These are phyloP conservation scores for Viola pubescens DNA, from an alignment of 441 rosid genomes.

Conservation along the genomic window DNA sequence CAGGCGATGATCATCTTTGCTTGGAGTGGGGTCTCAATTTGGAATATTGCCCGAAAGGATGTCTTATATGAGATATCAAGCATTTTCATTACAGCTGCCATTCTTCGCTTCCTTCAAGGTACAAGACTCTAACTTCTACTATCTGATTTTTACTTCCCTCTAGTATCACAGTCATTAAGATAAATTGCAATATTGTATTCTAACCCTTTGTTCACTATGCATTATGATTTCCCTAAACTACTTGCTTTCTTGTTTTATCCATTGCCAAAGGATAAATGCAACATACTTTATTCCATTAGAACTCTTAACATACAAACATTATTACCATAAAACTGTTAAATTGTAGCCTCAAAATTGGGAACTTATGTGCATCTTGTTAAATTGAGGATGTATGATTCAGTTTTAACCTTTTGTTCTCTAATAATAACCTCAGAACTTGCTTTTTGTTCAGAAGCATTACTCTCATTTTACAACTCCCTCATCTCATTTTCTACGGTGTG, in stretches of 20 bases:
- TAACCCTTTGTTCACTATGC: background rate
- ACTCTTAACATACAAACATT: background rate
- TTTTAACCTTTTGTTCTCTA: background rate
- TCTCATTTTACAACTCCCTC: background rate
- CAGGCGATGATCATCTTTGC: constrained; percentile 89
- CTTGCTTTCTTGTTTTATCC: background rate
- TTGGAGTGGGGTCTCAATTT: constrained; percentile 55
- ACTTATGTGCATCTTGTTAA: background rate
- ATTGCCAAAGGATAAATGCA: background rate
- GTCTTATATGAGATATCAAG: constrained; percentile 69
- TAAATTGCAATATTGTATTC: background rate
- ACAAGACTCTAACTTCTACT: constrained; percentile 18
- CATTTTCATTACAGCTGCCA: constrained; percentile 89
- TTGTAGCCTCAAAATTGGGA: background rate
- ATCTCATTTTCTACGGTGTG: constrained; percentile 6
- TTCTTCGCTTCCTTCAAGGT: constrained; percentile 88
- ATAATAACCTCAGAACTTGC: background rate
- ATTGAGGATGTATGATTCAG: constrained; percentile 1
- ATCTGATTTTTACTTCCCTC: background rate
- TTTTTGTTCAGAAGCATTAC: constrained; percentile 1
- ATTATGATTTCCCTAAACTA: background rate
- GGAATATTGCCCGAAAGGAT: constrained; percentile 51
- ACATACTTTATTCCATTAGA: background rate
- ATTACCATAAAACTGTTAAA: background rate
- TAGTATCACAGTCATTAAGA: no score